phyloP scores from a whole-genome alignment of 2,329 filamentous ascomycete species.

The Zymoseptoria ardabiliae region DNA sequence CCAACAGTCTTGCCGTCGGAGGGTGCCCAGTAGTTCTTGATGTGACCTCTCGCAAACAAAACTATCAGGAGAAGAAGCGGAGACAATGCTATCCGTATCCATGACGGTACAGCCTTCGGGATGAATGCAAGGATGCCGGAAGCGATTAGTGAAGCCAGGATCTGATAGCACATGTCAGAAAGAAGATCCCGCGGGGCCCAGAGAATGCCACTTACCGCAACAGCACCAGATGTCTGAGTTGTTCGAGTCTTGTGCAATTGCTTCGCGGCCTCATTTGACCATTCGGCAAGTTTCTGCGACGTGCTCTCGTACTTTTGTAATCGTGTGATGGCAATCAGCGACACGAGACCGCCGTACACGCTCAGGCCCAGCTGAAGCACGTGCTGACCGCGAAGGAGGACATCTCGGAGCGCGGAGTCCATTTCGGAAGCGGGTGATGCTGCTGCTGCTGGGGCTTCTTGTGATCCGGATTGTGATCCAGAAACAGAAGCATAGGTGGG shows the following conservation, averaged over 20 bases:
- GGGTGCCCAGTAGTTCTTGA: constrained; percentile 32
- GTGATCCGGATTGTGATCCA: too few species aligned
- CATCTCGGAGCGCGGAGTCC: constrained; percentile 3
- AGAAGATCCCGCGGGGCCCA: not conserved
- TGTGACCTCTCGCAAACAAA: constrained; percentile 25
- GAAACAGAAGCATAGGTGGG: too few species aligned
- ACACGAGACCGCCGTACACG: constrained; percentile 38
- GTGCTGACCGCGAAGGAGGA: constrained; percentile 28
- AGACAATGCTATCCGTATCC: constrained; percentile 16
- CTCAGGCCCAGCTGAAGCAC: constrained; percentile 34
- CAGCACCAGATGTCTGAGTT: constrained; percentile 37
- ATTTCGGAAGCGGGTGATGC: not conserved
- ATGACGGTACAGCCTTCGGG: constrained; percentile 11
- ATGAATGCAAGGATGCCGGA: constrained; percentile 19
- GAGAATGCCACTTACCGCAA: constrained; percentile 27
- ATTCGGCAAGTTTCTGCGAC: constrained; percentile 39
- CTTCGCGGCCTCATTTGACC: constrained; percentile 36
- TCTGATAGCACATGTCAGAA: constrained; percentile 14
- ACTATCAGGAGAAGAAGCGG: constrained; percentile 24
- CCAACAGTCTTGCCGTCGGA: constrained; percentile 23
- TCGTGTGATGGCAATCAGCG: constrained; percentile 38
- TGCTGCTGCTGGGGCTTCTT: not conserved
- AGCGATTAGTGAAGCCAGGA: constrained; percentile 24
- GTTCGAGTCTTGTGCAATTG: constrained; percentile 40
- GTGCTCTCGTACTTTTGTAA: constrained; percentile 41